These are phyloP conservation scores for Torulaspora gathmanii DNA, from an alignment of 805 yeast genomes.

Conservation along the genomic window DNA sequence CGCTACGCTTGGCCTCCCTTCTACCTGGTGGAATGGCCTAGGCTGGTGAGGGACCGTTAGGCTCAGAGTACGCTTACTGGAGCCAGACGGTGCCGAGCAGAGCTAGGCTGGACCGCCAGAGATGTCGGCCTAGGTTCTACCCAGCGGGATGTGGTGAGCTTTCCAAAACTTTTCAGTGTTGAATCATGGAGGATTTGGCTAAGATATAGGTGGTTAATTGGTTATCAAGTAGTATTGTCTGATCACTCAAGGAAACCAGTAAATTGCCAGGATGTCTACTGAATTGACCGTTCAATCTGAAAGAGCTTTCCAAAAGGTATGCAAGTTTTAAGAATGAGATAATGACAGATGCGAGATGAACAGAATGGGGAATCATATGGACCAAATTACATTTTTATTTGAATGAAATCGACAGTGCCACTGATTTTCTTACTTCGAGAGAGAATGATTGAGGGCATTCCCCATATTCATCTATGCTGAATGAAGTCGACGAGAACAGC, in stretches of 20 bases:
- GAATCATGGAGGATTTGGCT: not conserved
- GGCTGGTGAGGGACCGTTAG: no score
- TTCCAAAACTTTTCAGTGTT: conserved; percentile 15
- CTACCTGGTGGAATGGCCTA: not conserved
- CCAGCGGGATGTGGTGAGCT: not conserved
- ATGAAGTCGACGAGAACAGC: not conserved
- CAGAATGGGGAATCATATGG: not conserved
- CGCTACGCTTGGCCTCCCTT: not conserved
- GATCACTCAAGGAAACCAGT: conserved; percentile 21
- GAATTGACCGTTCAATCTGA: conserved; percentile 99
- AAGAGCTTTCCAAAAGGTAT: conserved; percentile 99
- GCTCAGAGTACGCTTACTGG: not conserved
- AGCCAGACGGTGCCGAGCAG: not conserved
- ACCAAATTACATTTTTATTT: not conserved
- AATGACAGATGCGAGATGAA: not conserved
- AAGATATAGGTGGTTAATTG: conserved; percentile 5
- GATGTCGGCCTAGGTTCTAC: not conserved
- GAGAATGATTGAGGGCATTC: not conserved
- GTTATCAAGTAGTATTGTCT: conserved; percentile 4
- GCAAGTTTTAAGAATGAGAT: conserved; percentile 32
- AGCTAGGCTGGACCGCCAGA: not conserved
- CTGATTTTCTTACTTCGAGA: not conserved
- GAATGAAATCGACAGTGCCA: not conserved
- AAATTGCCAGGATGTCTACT: conserved; percentile 79
- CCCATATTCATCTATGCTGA: not conserved